Evolutionary conservation across 495 filamentous ascomycete species (phyloP).

Genomic region (Haplographium delicatum): DNA sequence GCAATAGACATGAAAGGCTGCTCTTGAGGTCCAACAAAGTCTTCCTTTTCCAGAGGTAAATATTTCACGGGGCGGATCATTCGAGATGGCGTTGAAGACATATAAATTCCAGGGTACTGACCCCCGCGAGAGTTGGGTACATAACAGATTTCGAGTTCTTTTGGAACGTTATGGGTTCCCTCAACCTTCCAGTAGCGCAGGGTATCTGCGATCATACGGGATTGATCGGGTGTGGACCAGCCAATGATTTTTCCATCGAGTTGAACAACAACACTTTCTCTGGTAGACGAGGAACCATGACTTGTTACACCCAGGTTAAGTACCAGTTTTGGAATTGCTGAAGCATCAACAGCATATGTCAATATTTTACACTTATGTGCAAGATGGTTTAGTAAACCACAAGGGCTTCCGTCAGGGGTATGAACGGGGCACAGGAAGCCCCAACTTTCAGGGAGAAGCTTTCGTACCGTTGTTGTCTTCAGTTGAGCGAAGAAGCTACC

Average conservation of each 20-base stretch:
- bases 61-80: constrained; percentile 94
- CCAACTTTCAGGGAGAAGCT: constrained; percentile 94
- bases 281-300: constrained; percentile 65
- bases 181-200: constrained; percentile 94
- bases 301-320: constrained; percentile 71
- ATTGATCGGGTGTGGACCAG: constrained; percentile 80
- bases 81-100: constrained; percentile 76
- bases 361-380: constrained; percentile 91
- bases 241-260: constrained; percentile 86
- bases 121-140: constrained; percentile 81
- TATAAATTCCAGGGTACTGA: constrained; percentile 93
- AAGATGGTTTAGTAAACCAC: constrained; percentile 91
- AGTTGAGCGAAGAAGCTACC: constrained; percentile 97
- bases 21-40: constrained; percentile 88
- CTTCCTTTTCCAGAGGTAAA: constrained; percentile 73
- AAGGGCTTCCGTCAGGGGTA: constrained; percentile 92
- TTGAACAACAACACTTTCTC: constrained; percentile 80
- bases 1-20: constrained; percentile 99
- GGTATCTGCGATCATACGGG: constrained; percentile 71
- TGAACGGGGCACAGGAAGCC: constrained; percentile 96
- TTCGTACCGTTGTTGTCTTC: constrained; percentile 95
- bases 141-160: constrained; percentile 85
- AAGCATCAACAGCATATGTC: constrained; percentile 63
- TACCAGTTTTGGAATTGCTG: constrained; percentile 63
- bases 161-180: constrained; percentile 75